These are phyloP conservation scores for Curvularia sp. DNA, from an alignment of 2,329 filamentous ascomycete genomes.

Conservation along the genomic window DNA sequence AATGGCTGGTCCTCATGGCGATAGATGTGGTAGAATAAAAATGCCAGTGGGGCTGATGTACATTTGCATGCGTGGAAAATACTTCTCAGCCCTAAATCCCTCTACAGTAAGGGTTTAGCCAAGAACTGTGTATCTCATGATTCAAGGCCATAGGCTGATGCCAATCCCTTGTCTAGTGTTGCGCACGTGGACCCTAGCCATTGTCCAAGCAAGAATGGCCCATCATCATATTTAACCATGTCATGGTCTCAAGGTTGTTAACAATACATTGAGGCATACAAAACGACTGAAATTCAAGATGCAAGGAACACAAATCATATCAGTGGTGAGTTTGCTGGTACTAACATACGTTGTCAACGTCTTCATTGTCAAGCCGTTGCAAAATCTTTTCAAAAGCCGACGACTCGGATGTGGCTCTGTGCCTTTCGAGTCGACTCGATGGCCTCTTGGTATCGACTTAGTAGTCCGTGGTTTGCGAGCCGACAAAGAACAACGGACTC, in stretches of 20 bases:
- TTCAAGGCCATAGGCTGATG: neutral
- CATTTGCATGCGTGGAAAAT: too few species aligned
- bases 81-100: too few species aligned
- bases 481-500: slow-evolving; percentile 12
- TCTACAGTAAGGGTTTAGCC: neutral
- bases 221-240: neutral
- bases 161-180: slow-evolving; percentile 5
- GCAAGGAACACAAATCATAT: neutral
- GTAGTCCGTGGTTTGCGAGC: slow-evolving; percentile 2
- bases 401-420: slow-evolving; percentile 8
- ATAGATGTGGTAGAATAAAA: too few species aligned
- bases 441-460: slow-evolving; percentile 9
- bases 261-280: too few species aligned
- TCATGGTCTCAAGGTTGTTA: neutral
- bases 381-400: slow-evolving; percentile 1
- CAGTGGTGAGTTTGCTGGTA: rapidly evolving
- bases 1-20: too few species aligned
- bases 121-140: too few species aligned
- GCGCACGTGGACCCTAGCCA: neutral
- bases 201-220: neutral
- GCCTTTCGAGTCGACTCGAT: slow-evolving; percentile 1
- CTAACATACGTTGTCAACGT: neutral
- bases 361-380: neutral
- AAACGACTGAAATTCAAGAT: neutral
- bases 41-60: too few species aligned